Base-by-base conservation (phyloP, 2,329 filamentous ascomycete genomes). In the Cladosporium sp. region DNA sequence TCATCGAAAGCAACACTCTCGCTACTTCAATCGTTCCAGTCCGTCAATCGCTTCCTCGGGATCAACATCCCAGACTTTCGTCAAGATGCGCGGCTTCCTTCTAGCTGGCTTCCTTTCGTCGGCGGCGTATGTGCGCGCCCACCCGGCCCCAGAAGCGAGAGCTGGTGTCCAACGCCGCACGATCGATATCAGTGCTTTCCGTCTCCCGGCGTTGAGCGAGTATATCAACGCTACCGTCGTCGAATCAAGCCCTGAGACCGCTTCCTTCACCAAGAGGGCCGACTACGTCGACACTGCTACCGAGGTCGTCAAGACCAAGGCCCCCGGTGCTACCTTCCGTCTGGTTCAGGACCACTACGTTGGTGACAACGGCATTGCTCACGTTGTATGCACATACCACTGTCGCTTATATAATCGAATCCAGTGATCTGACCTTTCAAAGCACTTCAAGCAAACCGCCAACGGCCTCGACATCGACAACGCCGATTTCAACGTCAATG, bases 401-500 rank as follows among this genome's bases (percentile, higher is more conserved):
- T 5, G 8, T 33, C 5, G 8, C 10, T 26, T 33, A 1, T 12
- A 14, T 10, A 21, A 57, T 37, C 33, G 55, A 35, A 21, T 26
- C n/a, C 52, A 29, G 21, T 16, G 18, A 21, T n/a, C 55, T 57
- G 21, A 37, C 31, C 12, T 40, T 57, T 40, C 21, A 14, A 18
- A 57, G 55, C 81, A 86, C 73, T 86, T 88, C 72, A 85, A 84
- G 75, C 86, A 88, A 76, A 87, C 85, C 0, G 77, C 79, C 7
- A 83, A 87, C 63, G 85, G 82, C 1, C 72, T 88, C 28, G 86
- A 88, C 67, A 82, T 88, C 66, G 86, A 87, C 69, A 88, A 88
- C 69, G 84, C 83, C 0, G 84, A 86, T 71, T 86, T 87, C 70
- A 86, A 87, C 61, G 83, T 88, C 57, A 88, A 88, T 68, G 84